Percentiles rank a stretch among this genome's conserved stretches.
Evolutionary conservation across 352 stramenopile genomes (phyloP).

Genomic region (Globisporangium cederbergense): DNA sequence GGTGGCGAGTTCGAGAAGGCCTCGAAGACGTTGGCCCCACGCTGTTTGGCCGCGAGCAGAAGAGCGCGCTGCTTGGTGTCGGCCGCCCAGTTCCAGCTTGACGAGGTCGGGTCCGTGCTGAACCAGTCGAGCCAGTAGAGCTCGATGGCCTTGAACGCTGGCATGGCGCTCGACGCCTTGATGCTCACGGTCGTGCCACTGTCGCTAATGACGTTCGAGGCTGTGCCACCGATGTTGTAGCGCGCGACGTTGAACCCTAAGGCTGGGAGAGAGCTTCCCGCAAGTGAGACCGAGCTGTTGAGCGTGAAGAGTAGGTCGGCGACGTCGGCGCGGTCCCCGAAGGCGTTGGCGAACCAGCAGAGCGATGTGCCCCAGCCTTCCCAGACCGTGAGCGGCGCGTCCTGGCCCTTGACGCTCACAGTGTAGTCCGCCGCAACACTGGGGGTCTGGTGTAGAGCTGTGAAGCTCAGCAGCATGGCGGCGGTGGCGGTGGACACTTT

Average conservation of each 20-base stretch:
- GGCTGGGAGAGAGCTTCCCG: conserved; percentile 25
- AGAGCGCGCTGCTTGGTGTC: conserved; percentile 43
- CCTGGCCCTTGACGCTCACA: conserved; percentile 22
- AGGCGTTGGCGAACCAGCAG: conserved; percentile 62
- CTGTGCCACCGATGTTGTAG: conserved; percentile 58
- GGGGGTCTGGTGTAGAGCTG: not conserved
- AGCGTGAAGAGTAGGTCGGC: conserved; percentile 53
- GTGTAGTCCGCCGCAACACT: conserved; percentile 22
- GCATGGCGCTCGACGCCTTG: conserved; percentile 46
- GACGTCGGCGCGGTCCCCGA: conserved; percentile 49
- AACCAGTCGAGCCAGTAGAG: conserved; percentile 54
- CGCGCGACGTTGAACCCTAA: conserved; percentile 57
- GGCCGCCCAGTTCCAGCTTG: conserved; percentile 47
- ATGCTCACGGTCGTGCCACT: conserved; percentile 36
- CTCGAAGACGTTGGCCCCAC: conserved; percentile 40
- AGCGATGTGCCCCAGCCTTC: conserved; percentile 64
- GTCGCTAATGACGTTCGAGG: conserved; percentile 37
- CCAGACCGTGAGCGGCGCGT: conserved; percentile 25
- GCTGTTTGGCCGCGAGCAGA: conserved; percentile 32
- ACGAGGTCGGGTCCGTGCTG: conserved; percentile 32
- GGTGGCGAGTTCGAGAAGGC: conserved; percentile 58
- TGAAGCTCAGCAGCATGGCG: conserved; percentile 1
- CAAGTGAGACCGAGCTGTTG: conserved; percentile 31
- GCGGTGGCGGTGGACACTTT: not conserved
- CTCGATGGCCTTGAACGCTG: conserved; percentile 50